Base-by-base conservation (phyloP, 768 basidiomycete species). In the Tylopilus felleus region DNA sequence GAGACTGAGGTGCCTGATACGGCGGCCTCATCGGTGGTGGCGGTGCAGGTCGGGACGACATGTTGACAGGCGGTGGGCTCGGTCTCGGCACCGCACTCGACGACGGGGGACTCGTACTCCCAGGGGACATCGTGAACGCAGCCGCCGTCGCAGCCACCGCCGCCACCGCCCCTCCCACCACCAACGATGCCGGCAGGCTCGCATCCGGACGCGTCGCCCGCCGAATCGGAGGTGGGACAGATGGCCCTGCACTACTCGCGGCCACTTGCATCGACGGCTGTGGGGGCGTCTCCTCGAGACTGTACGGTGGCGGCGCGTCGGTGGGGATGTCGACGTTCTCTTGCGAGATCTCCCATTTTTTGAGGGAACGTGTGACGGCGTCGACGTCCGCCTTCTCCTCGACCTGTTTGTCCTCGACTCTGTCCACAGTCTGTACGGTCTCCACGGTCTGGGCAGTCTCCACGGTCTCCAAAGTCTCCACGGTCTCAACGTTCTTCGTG, bases 241-340 rank as follows among this genome's bases (percentile, higher is more conserved):
- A n/a, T 19, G 19, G 2, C 19, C 38, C 38, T 10, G 17, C 19
- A 19, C 19, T 9, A 8, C 36, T 36, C 36, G 16, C 36, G 13
- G 36, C 16, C 1, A n/a, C 36, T 8, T 16, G 17, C 6, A 33
- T 14, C 33, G 33, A 33, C 14, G 33, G 36, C 17, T n/a, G 36
- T 17, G 17, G 17, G 14, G 49, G 27, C 17, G 51, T 40, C 1
- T 74, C 75, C n/a, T 63, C 82, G 53, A 85, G 78, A 16, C 80
- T 77, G 61, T 90, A 90, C 19, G 88, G 86, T 1, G 89, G 87
- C 0, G 88, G 85, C 3, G 68, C 69, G 10, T 83, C 84, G 23
- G 81, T 80, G 45, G 69, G 68, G 27, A 71, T 71, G 16, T 73
- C 73, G 2, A 17, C 36, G 1, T 25, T 16, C 8, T n/a, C 45